Base-by-base conservation (phyloP, 768 basidiomycete genomes). In the Antrodiella citrinella region DNA sequence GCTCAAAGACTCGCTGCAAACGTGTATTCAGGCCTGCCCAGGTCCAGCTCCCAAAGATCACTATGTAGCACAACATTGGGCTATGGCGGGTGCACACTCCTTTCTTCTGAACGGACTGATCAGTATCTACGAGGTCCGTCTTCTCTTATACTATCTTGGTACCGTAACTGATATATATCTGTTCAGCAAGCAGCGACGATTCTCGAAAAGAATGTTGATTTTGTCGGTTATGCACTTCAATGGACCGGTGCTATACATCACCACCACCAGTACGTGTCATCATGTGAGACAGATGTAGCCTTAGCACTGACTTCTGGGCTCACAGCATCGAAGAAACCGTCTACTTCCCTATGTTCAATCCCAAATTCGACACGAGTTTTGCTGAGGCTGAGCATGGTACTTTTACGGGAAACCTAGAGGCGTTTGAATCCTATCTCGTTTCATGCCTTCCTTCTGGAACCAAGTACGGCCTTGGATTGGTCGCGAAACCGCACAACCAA, bases 301-400 rank as follows among this genome's bases (percentile, higher is more conserved):
- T 23, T 18, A 35, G 20, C 5, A 9, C 9, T 4, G 5, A 19
- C 18, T 19, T 40, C 3, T 3, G 11, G n/a, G 4, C n/a, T 20
- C 15, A 9, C 35, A 51, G 54, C 9, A 48, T 50, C 44, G 51
- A 52, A 26, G 54, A 55, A 24, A 49, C 18, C 19, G 25, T 49
- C 15, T 55, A 52, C 51, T 55, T 51, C 38, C 54, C 51, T 1
- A 51, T 55, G 51, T 55, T 45, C 38, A 44, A 35, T 4, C 54
- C 51, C 10, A 51, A 51, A 39, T 51, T 51, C 44, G 54, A 47
- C 44, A 55, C 50, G 19, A 48, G 40, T 10, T 43, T 30, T 41
- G 44, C 48, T 25, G 51, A 41, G 11, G 24, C 42, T 11, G 50
- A 51, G 43, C 47, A 49, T 38, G 41, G 26, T 35, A 42, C 42